A percentile compares a stretch with the other conserved stretches of the same genome.
Conservation (phyloP, 2,329 filamentous ascomycete genomes). For the Coniochaeta ligniaria region DNA sequence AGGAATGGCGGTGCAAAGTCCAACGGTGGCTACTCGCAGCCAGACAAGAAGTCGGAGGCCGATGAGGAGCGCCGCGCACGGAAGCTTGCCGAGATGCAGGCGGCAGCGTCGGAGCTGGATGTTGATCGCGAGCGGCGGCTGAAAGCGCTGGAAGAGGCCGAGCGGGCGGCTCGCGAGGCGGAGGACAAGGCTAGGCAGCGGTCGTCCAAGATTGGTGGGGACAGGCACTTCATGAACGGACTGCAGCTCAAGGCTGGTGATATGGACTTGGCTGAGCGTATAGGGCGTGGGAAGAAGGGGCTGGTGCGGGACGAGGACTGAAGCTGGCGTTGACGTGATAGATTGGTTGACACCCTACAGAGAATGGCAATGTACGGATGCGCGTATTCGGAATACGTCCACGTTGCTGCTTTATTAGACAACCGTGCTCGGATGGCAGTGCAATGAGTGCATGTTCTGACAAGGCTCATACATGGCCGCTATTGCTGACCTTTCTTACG, state of each 20-base stretch:
- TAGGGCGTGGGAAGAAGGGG: conserved; percentile 39
- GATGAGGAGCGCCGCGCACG: conserved; percentile 53
- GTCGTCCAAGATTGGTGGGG: conserved; percentile 55
- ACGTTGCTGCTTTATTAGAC: not conserved
- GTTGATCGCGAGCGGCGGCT: conserved; percentile 62
- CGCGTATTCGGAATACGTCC: not conserved
- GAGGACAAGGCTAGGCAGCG: conserved; percentile 57
- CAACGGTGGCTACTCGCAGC: conserved; percentile 10
- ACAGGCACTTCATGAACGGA: conserved; percentile 56
- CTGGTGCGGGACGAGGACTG: conserved; percentile 39
- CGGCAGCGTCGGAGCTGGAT: conserved; percentile 62
- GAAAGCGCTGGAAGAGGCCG: conserved; percentile 56
- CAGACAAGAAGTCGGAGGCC: conserved; percentile 10
- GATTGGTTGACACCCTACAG: not conserved
- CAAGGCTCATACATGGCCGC: too few relatives aligned
- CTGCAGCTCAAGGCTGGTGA: conserved; percentile 54
- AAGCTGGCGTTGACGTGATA: conserved; percentile 2
- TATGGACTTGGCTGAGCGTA: conserved; percentile 42
- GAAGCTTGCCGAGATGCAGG: conserved; percentile 68
- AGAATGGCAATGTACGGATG: not conserved
- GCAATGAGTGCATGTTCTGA: not conserved
- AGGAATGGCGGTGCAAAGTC: conserved; percentile 7
- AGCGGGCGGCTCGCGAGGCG: conserved; percentile 55
- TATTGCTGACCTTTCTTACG: too few relatives aligned
- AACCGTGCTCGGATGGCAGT: not conserved